Conservation (phyloP, 2,329 filamentous ascomycete species). For the Aspergillus oerlinghausenensis region DNA sequence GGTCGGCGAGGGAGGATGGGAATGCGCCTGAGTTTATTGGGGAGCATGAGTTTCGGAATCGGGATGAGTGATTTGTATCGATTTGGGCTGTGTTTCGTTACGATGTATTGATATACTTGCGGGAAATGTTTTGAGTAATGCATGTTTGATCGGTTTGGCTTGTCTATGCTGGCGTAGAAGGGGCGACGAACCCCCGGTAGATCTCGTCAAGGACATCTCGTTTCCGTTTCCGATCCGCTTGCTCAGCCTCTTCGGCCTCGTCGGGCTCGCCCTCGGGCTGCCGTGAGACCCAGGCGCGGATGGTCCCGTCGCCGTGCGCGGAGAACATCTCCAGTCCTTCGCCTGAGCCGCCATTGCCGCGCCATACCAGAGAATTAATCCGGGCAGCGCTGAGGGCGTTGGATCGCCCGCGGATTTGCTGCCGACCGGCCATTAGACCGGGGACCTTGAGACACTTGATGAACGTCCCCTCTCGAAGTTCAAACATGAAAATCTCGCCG, state of each 20-base stretch:
- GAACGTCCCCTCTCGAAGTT: slow-evolving; percentile 71
- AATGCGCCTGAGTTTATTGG: slow-evolving; percentile 26
- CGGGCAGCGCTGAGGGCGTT: slow-evolving; percentile 53
- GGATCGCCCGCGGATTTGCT: slow-evolving; percentile 36
- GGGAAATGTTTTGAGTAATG: background rate
- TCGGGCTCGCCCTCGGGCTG: slow-evolving; percentile 45
- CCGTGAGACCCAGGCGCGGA: slow-evolving; percentile 70
- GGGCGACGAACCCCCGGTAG: slow-evolving; percentile 66
- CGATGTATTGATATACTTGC: background rate
- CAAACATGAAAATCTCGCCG: slow-evolving; percentile 70
- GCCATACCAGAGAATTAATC: slow-evolving; percentile 73
- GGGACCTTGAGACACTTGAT: slow-evolving; percentile 67
- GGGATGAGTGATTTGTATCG: slow-evolving; percentile 13
- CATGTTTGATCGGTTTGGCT: background rate
- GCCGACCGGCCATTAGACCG: slow-evolving; percentile 43
- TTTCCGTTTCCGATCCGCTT: slow-evolving; percentile 59
- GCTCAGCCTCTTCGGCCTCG: slow-evolving; percentile 48
- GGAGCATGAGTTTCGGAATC: slow-evolving; percentile 26
- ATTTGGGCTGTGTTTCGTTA: background rate
- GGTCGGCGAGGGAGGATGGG: slow-evolving; percentile 33
- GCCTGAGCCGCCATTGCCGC: slow-evolving; percentile 55
- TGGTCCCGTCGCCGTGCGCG: slow-evolving; percentile 76
- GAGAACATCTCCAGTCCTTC: slow-evolving; percentile 70
- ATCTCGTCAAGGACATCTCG: slow-evolving; percentile 74
- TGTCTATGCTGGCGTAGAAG: background rate